These are phyloP conservation scores for Coriaria nepalensis DNA, from an alignment of 306 rosid species.

Conservation along the genomic window DNA sequence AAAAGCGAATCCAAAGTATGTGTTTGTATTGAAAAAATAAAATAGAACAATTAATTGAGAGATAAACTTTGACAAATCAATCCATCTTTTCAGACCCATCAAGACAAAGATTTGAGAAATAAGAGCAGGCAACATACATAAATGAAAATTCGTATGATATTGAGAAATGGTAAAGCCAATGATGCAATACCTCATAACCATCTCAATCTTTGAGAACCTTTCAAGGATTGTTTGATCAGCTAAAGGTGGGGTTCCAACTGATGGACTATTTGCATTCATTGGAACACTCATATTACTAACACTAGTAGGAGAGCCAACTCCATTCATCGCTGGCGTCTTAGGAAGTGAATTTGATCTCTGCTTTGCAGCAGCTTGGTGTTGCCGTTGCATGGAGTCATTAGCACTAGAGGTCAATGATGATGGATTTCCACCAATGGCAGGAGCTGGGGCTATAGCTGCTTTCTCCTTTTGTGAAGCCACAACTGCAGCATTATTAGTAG, in stretches of 20 bases:
- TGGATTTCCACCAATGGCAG: constrained; percentile 52
- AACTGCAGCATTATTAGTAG: constrained; percentile 30
- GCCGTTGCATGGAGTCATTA: constrained; percentile 77
- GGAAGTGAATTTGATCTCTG: constrained; percentile 73
- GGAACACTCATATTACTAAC: constrained; percentile 58
- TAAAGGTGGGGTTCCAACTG: constrained; percentile 52
- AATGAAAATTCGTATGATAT: too few relatives aligned
- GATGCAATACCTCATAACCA: constrained; percentile 49
- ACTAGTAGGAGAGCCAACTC: constrained; percentile 84
- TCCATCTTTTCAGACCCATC: too few relatives aligned
- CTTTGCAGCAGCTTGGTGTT: constrained; percentile 56
- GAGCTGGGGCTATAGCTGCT: constrained; percentile 38
- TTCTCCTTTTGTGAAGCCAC: constrained; percentile 67
- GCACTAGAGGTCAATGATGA: constrained; percentile 57
- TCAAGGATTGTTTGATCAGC: constrained; percentile 54
- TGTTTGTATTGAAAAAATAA: too few relatives aligned
- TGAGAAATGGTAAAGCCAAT: too few relatives aligned
- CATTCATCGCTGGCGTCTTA: constrained; percentile 61
- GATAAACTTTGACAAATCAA: too few relatives aligned
- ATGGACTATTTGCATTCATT: constrained; percentile 67
- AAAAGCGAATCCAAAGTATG: too few relatives aligned
- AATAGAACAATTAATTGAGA: too few relatives aligned
- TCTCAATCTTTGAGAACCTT: constrained; percentile 60
- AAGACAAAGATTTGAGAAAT: too few relatives aligned
- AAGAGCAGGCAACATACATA: too few relatives aligned